A percentile compares a stretch with the other conserved stretches of the same genome.
These are phyloP conservation scores for Talaromyces sp. DNA, from an alignment of 2,329 filamentous ascomycete genomes.

Conservation along the genomic window DNA sequence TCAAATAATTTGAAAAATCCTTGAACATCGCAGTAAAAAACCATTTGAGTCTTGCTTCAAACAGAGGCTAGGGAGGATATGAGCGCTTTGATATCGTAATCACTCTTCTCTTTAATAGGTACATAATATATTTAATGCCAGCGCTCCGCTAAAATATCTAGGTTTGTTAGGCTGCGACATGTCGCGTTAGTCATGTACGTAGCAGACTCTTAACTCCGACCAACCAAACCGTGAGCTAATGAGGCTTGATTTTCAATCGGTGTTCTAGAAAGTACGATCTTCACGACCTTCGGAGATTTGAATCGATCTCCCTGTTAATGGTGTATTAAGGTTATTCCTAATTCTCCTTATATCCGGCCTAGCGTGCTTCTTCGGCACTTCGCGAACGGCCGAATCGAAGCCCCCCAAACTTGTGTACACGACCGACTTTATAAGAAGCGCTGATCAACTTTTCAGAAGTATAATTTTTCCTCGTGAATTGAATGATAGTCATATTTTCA, in stretches of 20 bases:
- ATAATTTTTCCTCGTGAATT: not conserved
- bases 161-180: not conserved
- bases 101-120: not conserved
- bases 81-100: not conserved
- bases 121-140: not conserved
- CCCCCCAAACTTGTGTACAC: not conserved
- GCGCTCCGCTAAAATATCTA: not conserved
- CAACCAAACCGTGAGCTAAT: not conserved
- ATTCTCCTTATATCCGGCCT: not conserved
- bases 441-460: not conserved
- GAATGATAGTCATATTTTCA: not conserved
- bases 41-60: not conserved
- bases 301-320: not conserved
- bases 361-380: not conserved
- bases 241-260: not conserved
- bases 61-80: not conserved
- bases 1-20: no score
- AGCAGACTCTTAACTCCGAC: not conserved
- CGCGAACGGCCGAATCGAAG: not conserved
- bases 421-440: not conserved
- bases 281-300: not conserved
- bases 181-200: no score
- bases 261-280: not conserved
- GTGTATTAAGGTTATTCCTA: not conserved
- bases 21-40: not conserved